Evolutionary conservation across 1,139 yeast species (phyloP), one percentile per base, ranked within the genome.

Genomic region (Candida albicans): DNA sequence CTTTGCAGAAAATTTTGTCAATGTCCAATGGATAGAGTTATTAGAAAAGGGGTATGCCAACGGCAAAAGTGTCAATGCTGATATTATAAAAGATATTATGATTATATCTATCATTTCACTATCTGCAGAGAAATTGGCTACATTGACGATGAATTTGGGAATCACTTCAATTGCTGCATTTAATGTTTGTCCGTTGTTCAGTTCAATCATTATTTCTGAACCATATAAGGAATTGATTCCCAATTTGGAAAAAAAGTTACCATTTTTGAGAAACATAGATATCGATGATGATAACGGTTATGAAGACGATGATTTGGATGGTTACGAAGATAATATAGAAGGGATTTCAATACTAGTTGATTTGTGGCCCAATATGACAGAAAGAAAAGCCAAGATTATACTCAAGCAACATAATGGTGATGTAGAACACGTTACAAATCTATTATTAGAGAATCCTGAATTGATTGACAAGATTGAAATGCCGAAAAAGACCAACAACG

Each of bases 381-480:
- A 58, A 8, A 62, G 66, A 2, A 75, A 80, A 57, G 73, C 83
- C 0, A 65, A 62, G 10, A 63, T 67, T 1, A 53, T 85, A 1
- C 63, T 89, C 28, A 59, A 63, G 18, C 69, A 75, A 28, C 64
- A 81, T 52, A 69, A 73, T 35, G 67, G 73, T 24, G 70, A 80
- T 44, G 81, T 83, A 1, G 95, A 87, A 49, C 54, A 60, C 18
- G 81, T 81, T 0, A 84, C 87, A 1, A 73, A 82, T 49, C 58
- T 70, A 44, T 55, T 90, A 14, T 67, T 89, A 31, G 96, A 87
- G 50, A 68, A 80, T 44, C 84, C 87, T 0, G 72, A 65, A 1
- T 51, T 70, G 8, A 60, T 75, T 0, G 56, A 59, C 4, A 56
- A 62, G 2, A 46, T 51, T 18, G 62, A 59, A 13, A 50, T 50